phyloP scores from a whole-genome alignment of 257 asterid genomes.

The Petunia secreta region DNA sequence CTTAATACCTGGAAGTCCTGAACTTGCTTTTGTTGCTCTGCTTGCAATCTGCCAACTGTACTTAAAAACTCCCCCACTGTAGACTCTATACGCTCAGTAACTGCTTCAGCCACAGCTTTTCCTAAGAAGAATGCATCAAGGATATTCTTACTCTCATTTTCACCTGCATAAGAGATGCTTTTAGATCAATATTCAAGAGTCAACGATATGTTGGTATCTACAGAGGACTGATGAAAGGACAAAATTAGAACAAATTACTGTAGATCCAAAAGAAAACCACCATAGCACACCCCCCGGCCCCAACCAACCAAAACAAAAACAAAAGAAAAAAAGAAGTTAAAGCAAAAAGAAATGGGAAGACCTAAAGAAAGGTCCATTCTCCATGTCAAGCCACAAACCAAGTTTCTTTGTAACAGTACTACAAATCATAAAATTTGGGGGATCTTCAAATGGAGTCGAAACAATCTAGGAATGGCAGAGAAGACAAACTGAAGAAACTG shows the following conservation, averaged over 20 bases:
- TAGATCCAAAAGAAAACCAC: neutral
- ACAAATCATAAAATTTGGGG: neutral
- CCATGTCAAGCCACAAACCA: neutral
- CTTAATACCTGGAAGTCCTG: conserved; percentile 70
- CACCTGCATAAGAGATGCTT: conserved; percentile 49
- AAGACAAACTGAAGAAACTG: neutral
- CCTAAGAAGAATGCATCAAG: conserved; percentile 95
- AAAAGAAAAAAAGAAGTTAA: neutral
- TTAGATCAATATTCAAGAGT: neutral
- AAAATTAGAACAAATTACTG: neutral
- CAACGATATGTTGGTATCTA: conserved; percentile 1
- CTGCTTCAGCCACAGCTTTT: conserved; percentile 83
- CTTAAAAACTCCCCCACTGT: conserved; percentile 82
- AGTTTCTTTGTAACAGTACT: conserved; percentile 8
- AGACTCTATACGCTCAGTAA: conserved; percentile 74
- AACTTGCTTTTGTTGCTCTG: conserved; percentile 87
- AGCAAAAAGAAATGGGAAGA: neutral
- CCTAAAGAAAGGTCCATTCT: neutral
- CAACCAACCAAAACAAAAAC: conserved; percentile 12
- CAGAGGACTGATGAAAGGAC: neutral
- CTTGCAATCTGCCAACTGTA: conserved; percentile 71
- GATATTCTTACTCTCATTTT: conserved; percentile 66
- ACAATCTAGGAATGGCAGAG: neutral
- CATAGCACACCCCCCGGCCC: neutral
- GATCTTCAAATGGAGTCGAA: conserved; percentile 7